Conservation (phyloP, 2,329 filamentous ascomycete genomes). For the Parafenestella ontariensis region DNA sequence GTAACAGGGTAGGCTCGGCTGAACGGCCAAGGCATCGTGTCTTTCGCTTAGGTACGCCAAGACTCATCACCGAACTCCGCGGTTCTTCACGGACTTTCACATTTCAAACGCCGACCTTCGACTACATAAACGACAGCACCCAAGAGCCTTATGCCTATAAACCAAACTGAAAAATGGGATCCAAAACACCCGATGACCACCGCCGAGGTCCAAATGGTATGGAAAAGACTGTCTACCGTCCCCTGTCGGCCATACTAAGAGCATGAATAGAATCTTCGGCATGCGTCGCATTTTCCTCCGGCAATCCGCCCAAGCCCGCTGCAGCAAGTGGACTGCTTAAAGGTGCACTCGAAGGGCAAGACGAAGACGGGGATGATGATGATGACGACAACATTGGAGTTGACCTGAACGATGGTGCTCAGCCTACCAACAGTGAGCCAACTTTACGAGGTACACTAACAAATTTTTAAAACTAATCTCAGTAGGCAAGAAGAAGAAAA, state of each 20-base stretch:
- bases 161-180: constrained; percentile 42
- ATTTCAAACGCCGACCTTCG: background rate
- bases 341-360: constrained; percentile 50
- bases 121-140: background rate
- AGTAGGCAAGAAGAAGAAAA: constrained; percentile 73
- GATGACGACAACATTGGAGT: constrained; percentile 50
- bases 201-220: constrained; percentile 43
- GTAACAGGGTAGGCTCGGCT: too few relatives aligned
- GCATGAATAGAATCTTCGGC: constrained; percentile 32
- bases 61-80: too few relatives aligned
- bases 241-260: constrained; percentile 22
- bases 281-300: constrained; percentile 28
- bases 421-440: constrained; percentile 14
- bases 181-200: constrained; percentile 48
- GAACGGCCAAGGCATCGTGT: too few relatives aligned
- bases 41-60: too few relatives aligned
- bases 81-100: too few relatives aligned
- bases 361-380: constrained; percentile 59
- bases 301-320: constrained; percentile 45
- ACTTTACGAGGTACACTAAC: background rate
- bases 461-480: constrained; percentile 10
- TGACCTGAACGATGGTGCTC: constrained; percentile 30
- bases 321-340: constrained; percentile 46
- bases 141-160: constrained; percentile 4
- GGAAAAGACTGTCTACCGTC: background rate